Evolutionary conservation across 306 rosid species (phyloP), one percentile per base, ranked within the genome.

Genomic region (Prunus padus): DNA sequence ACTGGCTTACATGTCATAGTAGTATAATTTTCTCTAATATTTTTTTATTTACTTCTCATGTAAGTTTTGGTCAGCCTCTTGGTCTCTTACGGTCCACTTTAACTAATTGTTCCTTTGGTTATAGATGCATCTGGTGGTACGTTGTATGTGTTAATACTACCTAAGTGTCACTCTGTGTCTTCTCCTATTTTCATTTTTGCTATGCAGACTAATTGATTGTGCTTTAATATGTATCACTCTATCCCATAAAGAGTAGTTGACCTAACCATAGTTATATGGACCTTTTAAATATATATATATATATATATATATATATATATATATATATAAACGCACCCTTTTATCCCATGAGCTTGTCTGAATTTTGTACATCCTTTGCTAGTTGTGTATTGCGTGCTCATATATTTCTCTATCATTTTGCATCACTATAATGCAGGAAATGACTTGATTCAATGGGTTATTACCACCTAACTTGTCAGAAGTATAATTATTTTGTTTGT

Each of bases 1-100:
- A 90, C 72, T 77, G 77, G 60, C 92, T 94, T 59, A 81, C 66
- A 75, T 86, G 3, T 65, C 51, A 10, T 10, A 44, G 20, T 20
- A 22, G 28, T 26, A 66, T 30, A 20, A 31, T 19, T 65, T 8
- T 2, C 25, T 18, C 4, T 42, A 5, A 67, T 3, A 4, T n/a
- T 11, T 12, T 66, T 40, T n/a, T n/a, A 9, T 11, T 44, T 42
- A 44, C 31, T 44, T 66, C 71, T 37, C 28, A 20, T 44, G 52
- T 45, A 37, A 44, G 11, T 28, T 30, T 25, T 26, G 42, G 59
- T 25, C 40, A 33, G 42, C 23, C 40, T 68, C n/a, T 15, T 47
- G 50, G 33, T 65, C 28, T n/a, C 51, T 37, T 19, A 9, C 11
- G n/a, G 28, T 4, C 8, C n/a, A n/a, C n/a, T n/a, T 62, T 8